Evolutionary conservation across 2,329 filamentous ascomycete genomes (phyloP).

Genomic region (Colletotrichum endophyticum): DNA sequence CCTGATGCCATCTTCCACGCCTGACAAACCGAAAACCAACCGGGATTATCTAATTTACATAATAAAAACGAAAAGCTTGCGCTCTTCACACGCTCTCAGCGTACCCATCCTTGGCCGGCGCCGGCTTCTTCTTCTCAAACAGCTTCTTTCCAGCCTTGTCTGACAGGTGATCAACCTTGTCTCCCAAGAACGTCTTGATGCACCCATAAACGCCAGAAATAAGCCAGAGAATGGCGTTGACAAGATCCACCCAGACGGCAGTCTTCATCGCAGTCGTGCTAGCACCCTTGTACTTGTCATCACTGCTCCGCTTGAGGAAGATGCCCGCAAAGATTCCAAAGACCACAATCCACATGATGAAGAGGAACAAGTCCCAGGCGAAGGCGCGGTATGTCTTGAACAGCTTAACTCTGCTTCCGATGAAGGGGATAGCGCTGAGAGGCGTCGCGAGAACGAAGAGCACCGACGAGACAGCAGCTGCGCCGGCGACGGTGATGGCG

Average conservation of each 20-base stretch:
- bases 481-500: conserved; percentile 62
- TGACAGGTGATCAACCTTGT: conserved; percentile 42
- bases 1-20: not conserved
- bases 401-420: conserved; percentile 36
- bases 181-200: conserved; percentile 44
- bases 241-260: conserved; percentile 74
- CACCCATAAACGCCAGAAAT: conserved; percentile 46
- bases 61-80: not conserved
- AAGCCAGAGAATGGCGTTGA: conserved; percentile 72
- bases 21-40: not conserved
- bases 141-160: conserved; percentile 42
- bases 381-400: conserved; percentile 49
- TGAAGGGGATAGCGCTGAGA: conserved; percentile 33
- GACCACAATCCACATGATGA: conserved; percentile 64
- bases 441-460: conserved; percentile 43
- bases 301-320: conserved; percentile 66
- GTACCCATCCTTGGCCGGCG: conserved; percentile 25
- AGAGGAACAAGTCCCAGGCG: conserved; percentile 47
- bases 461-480: conserved; percentile 58
- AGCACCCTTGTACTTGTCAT: conserved; percentile 51
- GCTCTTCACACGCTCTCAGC: conserved; percentile 32
- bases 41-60: not conserved
- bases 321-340: conserved; percentile 77
- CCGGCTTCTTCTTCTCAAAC: conserved; percentile 36
- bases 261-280: conserved; percentile 64